Evolutionary conservation across 805 yeast species (phyloP), one percentile per base, ranked within the genome.

Genomic region (Priceomyces fermenticarens): DNA sequence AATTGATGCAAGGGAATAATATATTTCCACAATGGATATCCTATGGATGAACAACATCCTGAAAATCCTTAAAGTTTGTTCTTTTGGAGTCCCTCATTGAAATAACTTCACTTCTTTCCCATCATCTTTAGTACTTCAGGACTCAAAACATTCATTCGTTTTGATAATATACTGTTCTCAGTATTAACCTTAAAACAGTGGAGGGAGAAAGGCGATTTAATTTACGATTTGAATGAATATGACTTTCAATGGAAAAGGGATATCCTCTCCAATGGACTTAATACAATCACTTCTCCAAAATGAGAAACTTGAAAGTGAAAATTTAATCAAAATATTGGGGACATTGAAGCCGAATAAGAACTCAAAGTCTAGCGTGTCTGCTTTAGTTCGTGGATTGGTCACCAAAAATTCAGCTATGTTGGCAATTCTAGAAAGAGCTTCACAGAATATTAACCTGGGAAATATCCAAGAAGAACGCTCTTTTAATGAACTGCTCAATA

Each of bases 331-430:
- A 37, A 57, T 69, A 30, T 49, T 69, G 36, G 68, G 65, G 7
- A 38, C 54, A 14, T 52, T 64, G 33, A 62, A 60, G 35, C 70
- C 72, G 17, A 40, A 61, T 20, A 55, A 53, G 35, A 45, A 56
- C 10, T 39, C 60, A 12, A 50, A 45, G 8, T 45, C 55, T 25
- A 55, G 63, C 31, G 33, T 65, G 9, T 55, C 65, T 3, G 52
- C 72, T 10, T 46, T 69, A 13, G 57, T 63, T 4, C 51, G 75
- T 35, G 75, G 74, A 1, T 51, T 69, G 30, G 62, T 63, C 51
- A 70, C 75, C 29, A 63, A 61, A 42, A 69, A 68, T 50, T 64
- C 10, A 31, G 52, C 9, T 17, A 55, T 2, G 36, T 62, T n/a
- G 44, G 48, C 29, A 41, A 9, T 14, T 43, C 49, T 28, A 25